These are phyloP conservation scores for Metschnikowia rubicola DNA, from an alignment of 805 yeast species.

Conservation along the genomic window DNA sequence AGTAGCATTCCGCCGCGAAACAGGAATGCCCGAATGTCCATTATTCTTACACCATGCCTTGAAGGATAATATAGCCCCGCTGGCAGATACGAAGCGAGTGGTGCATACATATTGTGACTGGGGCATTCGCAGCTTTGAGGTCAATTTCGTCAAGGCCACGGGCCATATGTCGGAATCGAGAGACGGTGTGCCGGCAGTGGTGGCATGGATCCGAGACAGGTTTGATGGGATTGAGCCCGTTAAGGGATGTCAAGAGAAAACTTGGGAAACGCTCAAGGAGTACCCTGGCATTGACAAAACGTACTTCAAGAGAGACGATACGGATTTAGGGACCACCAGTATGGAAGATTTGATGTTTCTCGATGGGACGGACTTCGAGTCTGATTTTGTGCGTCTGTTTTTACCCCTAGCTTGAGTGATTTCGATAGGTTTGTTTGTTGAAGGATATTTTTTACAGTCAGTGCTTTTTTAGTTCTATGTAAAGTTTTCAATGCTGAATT, in stretches of 20 bases:
- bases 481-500: too few relatives aligned
- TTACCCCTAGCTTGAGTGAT: too few relatives aligned
- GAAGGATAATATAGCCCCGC: slow-evolving; percentile 24
- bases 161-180: slow-evolving; percentile 27
- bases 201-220: slow-evolving; percentile 14
- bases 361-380: too few relatives aligned
- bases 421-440: too few relatives aligned
- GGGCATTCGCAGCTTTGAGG: slow-evolving; percentile 29
- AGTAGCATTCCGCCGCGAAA: slow-evolving; percentile 3
- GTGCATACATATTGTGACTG: slow-evolving; percentile 29
- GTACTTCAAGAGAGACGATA: background rate
- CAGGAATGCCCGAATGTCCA: slow-evolving; percentile 23
- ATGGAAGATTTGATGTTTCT: too few relatives aligned
- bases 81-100: slow-evolving; percentile 15
- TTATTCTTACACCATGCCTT: slow-evolving; percentile 24
- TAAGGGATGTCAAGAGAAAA: slow-evolving; percentile 7
- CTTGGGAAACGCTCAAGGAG: background rate
- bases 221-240: slow-evolving; percentile 12
- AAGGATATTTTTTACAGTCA: too few relatives aligned
- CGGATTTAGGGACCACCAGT: too few relatives aligned
- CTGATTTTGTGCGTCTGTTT: too few relatives aligned
- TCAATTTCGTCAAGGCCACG: slow-evolving; percentile 22
- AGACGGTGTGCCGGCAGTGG: slow-evolving; percentile 14
- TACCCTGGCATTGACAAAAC: background rate
- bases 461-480: too few relatives aligned